A percentile compares a stretch with the other conserved stretches of the same genome.
Conservation (phyloP, 306 rosid species). For the Cicer arietinum region DNA sequence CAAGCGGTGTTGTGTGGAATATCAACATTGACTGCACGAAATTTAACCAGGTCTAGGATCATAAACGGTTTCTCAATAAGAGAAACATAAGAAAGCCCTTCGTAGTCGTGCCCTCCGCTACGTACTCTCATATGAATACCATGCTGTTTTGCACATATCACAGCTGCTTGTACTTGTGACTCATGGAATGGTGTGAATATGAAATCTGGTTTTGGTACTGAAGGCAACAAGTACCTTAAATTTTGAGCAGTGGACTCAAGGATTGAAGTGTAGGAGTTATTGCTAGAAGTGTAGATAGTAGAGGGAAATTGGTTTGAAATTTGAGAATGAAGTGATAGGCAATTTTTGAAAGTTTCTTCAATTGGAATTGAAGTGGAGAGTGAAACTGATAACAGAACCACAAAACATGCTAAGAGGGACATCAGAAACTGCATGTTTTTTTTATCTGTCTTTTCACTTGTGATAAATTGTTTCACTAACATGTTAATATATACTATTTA, state of each 20-base stretch:
- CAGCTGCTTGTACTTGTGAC: constrained; percentile 70
- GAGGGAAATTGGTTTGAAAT: constrained; percentile 51
- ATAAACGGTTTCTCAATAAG: constrained; percentile 52
- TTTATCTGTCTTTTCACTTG: background rate
- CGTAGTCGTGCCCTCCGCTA: constrained; percentile 64
- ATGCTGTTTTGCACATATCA: constrained; percentile 59
- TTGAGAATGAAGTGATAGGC: constrained; percentile 53
- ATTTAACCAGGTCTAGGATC: constrained; percentile 49
- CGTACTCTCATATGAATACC: constrained; percentile 60
- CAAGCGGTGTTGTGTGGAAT: constrained; percentile 54
- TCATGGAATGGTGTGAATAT: constrained; percentile 66
- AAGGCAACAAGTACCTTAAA: constrained; percentile 58
- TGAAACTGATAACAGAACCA: constrained; percentile 37
- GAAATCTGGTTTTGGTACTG: constrained; percentile 65
- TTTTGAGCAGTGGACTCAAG: constrained; percentile 77
- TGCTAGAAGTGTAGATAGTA: constrained; percentile 55
- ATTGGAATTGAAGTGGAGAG: constrained; percentile 33
- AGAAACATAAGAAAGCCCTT: constrained; percentile 58
- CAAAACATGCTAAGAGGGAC: constrained; percentile 31
- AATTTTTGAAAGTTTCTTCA: constrained; percentile 49
- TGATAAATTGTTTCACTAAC: background rate
- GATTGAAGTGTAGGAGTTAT: constrained; percentile 53
- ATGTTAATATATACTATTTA: constrained; percentile 35
- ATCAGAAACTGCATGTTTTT: constrained; percentile 41
- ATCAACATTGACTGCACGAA: constrained; percentile 48